Evolutionary conservation across 2,329 filamentous ascomycete species (phyloP), one percentile per base, ranked within the genome.

Genomic region (Pseudocercospora ulei): DNA sequence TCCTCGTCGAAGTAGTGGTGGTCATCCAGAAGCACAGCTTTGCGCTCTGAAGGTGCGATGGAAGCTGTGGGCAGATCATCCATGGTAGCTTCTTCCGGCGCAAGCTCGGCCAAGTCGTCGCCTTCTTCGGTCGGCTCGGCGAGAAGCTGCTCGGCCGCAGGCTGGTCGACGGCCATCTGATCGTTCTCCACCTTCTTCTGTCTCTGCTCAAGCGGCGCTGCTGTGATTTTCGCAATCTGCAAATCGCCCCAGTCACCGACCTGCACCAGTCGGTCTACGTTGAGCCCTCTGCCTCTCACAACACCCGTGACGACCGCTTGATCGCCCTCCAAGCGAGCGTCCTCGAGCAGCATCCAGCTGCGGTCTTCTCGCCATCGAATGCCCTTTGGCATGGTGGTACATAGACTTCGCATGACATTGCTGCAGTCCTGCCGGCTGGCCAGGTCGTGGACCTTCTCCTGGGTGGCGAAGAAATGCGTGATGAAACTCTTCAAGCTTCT

Each of bases 1-100:
- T 90, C 85, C 27, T 96, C 88, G 0, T 87, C 87, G 58, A 96
- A 98, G 62, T 98, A 98, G 59, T 96, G 88, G 60, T 98, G 88
- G 50, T 96, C 88, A 51, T 98, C 90, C 6, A 98, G 70, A 25
- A 98, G 67, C 1, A 98, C 90, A 48, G 88, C 90, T 64, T 88
- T 93, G 57, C 67, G 57, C 42, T 69, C 65, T 16, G 54, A 72
- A 50, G 44, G 68, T 58, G 52, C 70, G 41, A 65, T 65, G 56
- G 59, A 70, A 47, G 64, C 65, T 5, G 65, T 62, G 13, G 75
- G 73, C 13, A 76, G 33, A 45, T 83, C 81, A 14, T 75, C 69
- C 84, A 94, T 90, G 42, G 75, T 68, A 2, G 78, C 73, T 54
- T 88, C 85, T 58, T 96, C 88, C 0, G 87, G 88, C 0, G 90